Conservation (phyloP, 805 yeast species). For the Ogataea paraovalis region DNA sequence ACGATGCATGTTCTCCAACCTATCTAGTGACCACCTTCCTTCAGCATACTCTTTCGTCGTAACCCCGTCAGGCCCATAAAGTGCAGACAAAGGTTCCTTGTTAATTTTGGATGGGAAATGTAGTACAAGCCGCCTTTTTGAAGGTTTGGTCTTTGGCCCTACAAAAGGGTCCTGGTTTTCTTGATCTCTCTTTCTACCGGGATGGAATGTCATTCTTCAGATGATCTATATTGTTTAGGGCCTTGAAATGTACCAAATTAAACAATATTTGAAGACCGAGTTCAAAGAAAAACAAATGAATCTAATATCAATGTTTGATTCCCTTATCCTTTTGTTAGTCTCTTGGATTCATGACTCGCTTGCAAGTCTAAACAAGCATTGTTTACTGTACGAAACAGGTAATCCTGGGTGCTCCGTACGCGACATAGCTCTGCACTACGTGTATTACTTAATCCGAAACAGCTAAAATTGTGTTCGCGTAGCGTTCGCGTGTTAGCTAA, state of each 20-base stretch:
- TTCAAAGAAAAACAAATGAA: no score
- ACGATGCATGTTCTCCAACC: no score
- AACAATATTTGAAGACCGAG: no score
- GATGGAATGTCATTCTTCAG: background rate
- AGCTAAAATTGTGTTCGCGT: no score
- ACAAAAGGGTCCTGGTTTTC: slow-evolving; percentile 12
- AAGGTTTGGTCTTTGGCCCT: slow-evolving; percentile 10
- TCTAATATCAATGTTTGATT: no score
- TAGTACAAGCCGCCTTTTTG: slow-evolving; percentile 14
- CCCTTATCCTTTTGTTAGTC: background rate
- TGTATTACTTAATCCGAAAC: no score
- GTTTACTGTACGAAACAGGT: background rate
- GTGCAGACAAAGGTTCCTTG: slow-evolving; percentile 1
- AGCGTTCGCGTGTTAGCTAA: no score
- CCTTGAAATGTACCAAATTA: no score
- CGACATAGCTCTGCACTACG: background rate
- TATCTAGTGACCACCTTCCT: no score
- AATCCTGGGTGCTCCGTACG: background rate
- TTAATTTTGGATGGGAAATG: slow-evolving; percentile 18
- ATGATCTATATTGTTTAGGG: no score
- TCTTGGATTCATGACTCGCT: no score
- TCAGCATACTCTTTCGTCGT: no score
- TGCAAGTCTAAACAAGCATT: background rate
- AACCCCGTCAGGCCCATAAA: background rate
- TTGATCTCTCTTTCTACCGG: slow-evolving; percentile 9